Conservation (phyloP, 1,139 yeast species). For the Arxiozyma slooffiae region DNA sequence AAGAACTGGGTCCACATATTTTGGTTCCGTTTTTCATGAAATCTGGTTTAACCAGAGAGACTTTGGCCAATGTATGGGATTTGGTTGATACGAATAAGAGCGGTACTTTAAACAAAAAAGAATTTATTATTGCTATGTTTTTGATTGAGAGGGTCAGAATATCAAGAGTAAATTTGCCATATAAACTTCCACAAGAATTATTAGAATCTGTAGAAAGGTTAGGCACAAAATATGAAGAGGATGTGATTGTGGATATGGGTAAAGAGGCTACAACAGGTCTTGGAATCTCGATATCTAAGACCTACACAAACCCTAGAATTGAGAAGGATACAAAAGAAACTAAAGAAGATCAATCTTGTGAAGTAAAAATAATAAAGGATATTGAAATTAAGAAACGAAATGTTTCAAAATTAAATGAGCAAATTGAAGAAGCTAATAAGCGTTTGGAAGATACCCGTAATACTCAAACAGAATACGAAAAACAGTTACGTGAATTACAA, state of each 20-base stretch:
- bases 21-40: slow-evolving; percentile 85
- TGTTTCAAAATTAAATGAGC: not conserved
- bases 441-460: not conserved
- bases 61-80: slow-evolving; percentile 88
- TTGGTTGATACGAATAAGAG: slow-evolving; percentile 80
- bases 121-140: slow-evolving; percentile 88
- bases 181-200: slow-evolving; percentile 47
- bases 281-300: not conserved
- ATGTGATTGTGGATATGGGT: not conserved
- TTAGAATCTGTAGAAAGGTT: slow-evolving; percentile 22
- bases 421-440: slow-evolving; percentile 1
- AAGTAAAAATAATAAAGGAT: not conserved
- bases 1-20: slow-evolving; percentile 60
- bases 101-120: slow-evolving; percentile 67
- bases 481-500: slow-evolving; percentile 3
- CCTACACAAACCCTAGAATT: not conserved
- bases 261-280: not conserved
- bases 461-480: slow-evolving; percentile 1
- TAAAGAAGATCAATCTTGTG: not conserved
- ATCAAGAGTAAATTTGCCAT: slow-evolving; percentile 61
- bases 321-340: not conserved
- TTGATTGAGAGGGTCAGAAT: slow-evolving; percentile 72
- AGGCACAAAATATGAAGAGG: not conserved
- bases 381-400: slow-evolving; percentile 2
- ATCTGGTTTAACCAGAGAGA: slow-evolving; percentile 75